phyloP scores from a whole-genome alignment of 805 yeast species.

The Helenozyma baotianmanensis region DNA sequence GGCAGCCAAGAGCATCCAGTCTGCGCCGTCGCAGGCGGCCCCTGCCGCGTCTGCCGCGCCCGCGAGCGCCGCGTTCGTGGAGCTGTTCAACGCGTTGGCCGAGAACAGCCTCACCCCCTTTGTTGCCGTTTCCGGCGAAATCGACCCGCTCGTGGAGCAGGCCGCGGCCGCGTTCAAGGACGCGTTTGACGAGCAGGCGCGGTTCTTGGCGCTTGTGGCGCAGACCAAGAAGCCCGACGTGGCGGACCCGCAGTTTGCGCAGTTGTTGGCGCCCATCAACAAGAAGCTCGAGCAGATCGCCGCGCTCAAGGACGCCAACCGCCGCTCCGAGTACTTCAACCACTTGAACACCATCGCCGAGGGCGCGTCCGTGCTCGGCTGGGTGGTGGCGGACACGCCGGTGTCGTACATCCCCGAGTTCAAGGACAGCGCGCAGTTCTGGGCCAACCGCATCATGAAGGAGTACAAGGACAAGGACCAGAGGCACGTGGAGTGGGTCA shows the following conservation, averaged over 20 bases:
- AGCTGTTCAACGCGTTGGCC: constrained; percentile 53
- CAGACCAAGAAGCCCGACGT: constrained; percentile 62
- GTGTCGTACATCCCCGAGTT: constrained; percentile 72
- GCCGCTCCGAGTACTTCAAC: constrained; percentile 59
- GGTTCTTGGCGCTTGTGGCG: constrained; percentile 55
- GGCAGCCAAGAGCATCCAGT: not conserved
- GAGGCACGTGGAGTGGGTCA: constrained; percentile 78
- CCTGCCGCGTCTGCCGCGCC: constrained; percentile 11
- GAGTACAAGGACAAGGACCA: constrained; percentile 72
- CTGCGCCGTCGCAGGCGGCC: constrained; percentile 10
- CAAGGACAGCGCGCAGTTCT: constrained; percentile 88
- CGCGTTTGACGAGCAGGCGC: constrained; percentile 58
- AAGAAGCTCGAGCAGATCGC: constrained; percentile 52
- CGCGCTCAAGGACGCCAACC: constrained; percentile 68
- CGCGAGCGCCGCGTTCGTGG: constrained; percentile 38
- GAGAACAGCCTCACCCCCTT: constrained; percentile 55
- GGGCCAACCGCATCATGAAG: constrained; percentile 87
- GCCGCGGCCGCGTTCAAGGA: constrained; percentile 45
- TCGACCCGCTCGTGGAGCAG: constrained; percentile 56
- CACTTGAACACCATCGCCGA: constrained; percentile 83
- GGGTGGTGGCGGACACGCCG: constrained; percentile 81
- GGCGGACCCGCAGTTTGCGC: constrained; percentile 48
- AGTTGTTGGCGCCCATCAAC: constrained; percentile 66
- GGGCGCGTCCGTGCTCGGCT: constrained; percentile 85
- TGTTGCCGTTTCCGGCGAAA: constrained; percentile 44